phyloP scores from a whole-genome alignment of 2,329 filamentous ascomycete genomes.

The Cercospora sp. region DNA sequence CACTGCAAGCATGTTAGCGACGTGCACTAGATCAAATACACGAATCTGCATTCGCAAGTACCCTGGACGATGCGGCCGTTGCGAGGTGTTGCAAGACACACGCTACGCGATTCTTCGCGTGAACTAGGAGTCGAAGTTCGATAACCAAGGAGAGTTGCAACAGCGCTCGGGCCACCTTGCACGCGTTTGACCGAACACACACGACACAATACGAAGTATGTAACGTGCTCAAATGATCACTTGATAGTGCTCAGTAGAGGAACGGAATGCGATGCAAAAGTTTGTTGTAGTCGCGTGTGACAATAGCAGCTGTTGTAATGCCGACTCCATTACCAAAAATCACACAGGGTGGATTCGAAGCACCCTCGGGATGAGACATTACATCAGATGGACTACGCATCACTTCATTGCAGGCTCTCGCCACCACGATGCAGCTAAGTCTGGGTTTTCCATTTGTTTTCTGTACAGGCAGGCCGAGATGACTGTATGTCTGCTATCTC shows the following conservation, averaged over 20 bases:
- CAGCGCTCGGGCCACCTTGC: not conserved
- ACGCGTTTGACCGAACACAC: not conserved
- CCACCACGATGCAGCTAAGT: not conserved
- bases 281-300: not conserved
- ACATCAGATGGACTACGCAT: constrained; percentile 1
- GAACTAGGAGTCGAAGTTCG: not conserved
- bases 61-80: constrained; percentile 22
- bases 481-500: constrained; percentile 6
- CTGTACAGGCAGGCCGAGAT: constrained; percentile 2
- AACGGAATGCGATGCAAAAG: not conserved
- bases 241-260: not conserved
- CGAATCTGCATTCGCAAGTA: not conserved
- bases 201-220: not conserved
- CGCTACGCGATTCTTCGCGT: constrained; percentile 9
- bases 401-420: not conserved
- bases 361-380: constrained; percentile 4
- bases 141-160: not conserved
- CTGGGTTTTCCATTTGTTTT: not conserved
- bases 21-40: not conserved
- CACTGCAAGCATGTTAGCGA: constrained; percentile 22
- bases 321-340: not conserved
- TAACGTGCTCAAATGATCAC: not conserved
- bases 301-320: not conserved
- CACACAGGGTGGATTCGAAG: not conserved
- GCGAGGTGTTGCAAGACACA: constrained; percentile 12